Base-by-base conservation (phyloP, 371 early-diverging fungal genomes). In the Chytridium lagenaria region DNA sequence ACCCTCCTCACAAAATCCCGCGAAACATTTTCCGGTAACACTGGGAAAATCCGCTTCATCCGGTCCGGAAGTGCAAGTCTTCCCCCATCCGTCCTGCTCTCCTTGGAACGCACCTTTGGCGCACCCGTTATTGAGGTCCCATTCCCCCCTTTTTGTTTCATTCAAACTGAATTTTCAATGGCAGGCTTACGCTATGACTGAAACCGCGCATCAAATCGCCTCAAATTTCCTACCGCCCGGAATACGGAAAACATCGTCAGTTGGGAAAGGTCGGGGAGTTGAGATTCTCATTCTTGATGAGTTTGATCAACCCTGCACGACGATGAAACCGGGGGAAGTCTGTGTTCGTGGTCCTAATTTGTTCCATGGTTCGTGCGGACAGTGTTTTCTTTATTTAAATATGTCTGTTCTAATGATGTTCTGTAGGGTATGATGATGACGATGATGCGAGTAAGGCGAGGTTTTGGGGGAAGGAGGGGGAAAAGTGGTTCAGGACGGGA, bases 111-210 rank as follows among this genome's bases (percentile, higher is more conserved):
- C 50, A 77, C 78, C 16, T 91, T 93, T 76, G 78, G 87, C 31
- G 95, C 91, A 0, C 94, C 95, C 22, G 94, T 94, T 1, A 80
- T 94, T 59, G 93, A 82, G 38, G 72, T 72, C 15, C n/a, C n/a
- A n/a, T n/a, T n/a, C n/a, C n/a, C n/a, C n/a, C n/a, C n/a, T n/a
- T n/a, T n/a, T n/a, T n/a, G n/a, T n/a, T n/a, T n/a, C n/a, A n/a
- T n/a, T n/a, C n/a, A n/a, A 36, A 2, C 23, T 44, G 12, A 39
- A 7, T 40, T 50, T 36, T 70, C 39, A 52, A 52, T 30, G 16
- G 23, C 23, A 92, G 78, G 94, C 95, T 0, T 95, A 95, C 75
- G 95, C 95, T 15, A 94, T 95, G 95, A 94, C 95, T 1, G 96
- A 95, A 80, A 93, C 94, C 0, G 83, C 94, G 26, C 96, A 95